Percentiles rank a stretch among this genome's conserved stretches.
phyloP scores from a whole-genome alignment of 257 asterid species.

The Craterostigma plantagineum region DNA sequence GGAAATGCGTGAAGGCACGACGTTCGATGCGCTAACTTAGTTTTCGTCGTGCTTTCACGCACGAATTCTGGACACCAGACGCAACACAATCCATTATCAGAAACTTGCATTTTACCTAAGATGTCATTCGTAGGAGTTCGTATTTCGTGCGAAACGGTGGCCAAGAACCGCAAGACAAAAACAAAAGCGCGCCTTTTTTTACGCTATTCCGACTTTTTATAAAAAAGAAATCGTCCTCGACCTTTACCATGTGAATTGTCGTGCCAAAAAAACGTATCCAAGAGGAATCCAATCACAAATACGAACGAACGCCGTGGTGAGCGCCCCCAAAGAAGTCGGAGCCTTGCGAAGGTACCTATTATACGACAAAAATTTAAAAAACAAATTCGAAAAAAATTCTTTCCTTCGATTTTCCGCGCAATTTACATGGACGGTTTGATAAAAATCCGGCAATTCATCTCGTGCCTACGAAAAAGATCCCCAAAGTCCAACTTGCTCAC shows the following conservation, averaged over 20 bases:
- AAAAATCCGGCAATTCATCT: constrained; percentile 95
- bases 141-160: constrained; percentile 95
- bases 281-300: constrained; percentile 35
- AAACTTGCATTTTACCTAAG: constrained; percentile 24
- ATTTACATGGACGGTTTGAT: no score
- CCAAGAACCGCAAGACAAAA: constrained; percentile 51
- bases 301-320: constrained; percentile 35
- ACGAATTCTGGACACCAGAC: no score
- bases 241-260: constrained; percentile 54
- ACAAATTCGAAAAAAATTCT: no score
- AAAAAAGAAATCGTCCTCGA: constrained; percentile 51
- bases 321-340: constrained; percentile 45
- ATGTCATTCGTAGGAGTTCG: constrained; percentile 96
- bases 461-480: constrained; percentile 80
- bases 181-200: no score
- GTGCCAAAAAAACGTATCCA: constrained; percentile 47
- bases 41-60: no score
- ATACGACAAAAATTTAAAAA: no score
- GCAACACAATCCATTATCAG: no score
- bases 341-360: constrained; percentile 69
- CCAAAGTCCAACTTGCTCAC: constrained; percentile 75
- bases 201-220: no score
- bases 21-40: no score
- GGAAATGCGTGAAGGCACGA: no score
- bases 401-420: no score